Percentiles rank a stretch among this genome's conserved stretches.
Evolutionary conservation across 192 early-diverging fungal genomes (phyloP).

Genomic region (Pilobolus umbonatus): DNA sequence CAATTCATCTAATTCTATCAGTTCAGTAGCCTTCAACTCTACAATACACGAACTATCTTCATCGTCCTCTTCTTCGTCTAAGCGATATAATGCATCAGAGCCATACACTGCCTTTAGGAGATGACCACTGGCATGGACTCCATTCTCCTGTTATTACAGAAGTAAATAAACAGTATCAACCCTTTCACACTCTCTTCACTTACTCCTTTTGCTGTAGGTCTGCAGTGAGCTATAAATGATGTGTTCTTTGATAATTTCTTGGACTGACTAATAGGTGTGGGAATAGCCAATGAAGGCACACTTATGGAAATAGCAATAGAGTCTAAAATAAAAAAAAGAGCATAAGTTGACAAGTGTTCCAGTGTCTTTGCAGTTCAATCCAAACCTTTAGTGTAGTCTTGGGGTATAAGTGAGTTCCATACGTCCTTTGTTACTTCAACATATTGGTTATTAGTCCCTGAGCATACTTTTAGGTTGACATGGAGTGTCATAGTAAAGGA

Average conservation of each 20-base stretch:
- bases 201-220: slow-evolving; percentile 3
- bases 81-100: slow-evolving; percentile 7
- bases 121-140: slow-evolving; percentile 7
- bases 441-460: no score
- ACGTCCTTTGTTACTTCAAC: slow-evolving; percentile 2
- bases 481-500: no score
- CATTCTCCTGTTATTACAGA: not conserved
- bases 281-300: slow-evolving; percentile 1
- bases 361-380: not conserved
- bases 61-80: slow-evolving; percentile 20
- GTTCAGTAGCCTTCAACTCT: slow-evolving; percentile 32
- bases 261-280: not conserved
- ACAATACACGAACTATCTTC: slow-evolving; percentile 1
- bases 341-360: not conserved
- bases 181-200: not conserved
- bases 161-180: not conserved
- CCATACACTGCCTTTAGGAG: slow-evolving; percentile 27
- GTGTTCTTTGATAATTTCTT: not conserved
- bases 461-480: no score
- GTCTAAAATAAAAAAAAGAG: not conserved
- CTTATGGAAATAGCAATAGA: slow-evolving; percentile 3
- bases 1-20: slow-evolving; percentile 58
- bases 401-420: slow-evolving; percentile 4
- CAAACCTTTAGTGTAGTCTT: not conserved
- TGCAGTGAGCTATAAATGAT: slow-evolving; percentile 7